Percentiles rank a stretch among this genome's conserved stretches.
phyloP scores from a whole-genome alignment of 208 protist species.

The Leishmania guyanensis region DNA sequence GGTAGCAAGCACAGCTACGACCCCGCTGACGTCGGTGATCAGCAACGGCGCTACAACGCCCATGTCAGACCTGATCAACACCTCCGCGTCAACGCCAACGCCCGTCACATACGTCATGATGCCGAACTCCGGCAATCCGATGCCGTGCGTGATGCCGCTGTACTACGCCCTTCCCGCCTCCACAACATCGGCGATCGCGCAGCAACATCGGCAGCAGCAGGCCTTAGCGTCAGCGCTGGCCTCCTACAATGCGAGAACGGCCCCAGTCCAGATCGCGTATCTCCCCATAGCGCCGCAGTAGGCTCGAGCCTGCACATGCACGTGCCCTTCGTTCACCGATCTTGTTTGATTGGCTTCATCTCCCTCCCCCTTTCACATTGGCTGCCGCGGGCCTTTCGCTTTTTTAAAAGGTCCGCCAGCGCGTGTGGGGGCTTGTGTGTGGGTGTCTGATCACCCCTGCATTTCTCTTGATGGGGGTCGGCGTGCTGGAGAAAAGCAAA shows the following conservation, averaged over 20 bases:
- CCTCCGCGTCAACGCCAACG: neutral
- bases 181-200: neutral
- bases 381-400: neutral
- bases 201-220: constrained; percentile 17
- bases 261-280: constrained; percentile 6
- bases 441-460: neutral
- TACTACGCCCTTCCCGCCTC: constrained; percentile 23
- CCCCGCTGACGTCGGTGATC: neutral
- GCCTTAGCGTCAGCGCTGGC: neutral
- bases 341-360: neutral
- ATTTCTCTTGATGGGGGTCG: constrained; percentile 2
- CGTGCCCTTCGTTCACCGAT: neutral
- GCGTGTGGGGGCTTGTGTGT: neutral
- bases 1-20: neutral
- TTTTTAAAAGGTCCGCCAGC: neutral
- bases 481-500: neutral
- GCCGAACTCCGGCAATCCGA: neutral
- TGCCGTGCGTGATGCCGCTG: constrained; percentile 19
- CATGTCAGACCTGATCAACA: constrained; percentile 6
- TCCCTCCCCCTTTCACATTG: neutral
- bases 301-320: neutral
- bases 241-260: neutral
- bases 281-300: neutral
- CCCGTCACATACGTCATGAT: constrained; percentile 23
- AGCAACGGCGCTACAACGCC: neutral